Evolutionary conservation across 345 rosid genomes (phyloP).

Genomic region (Dimocarpus longan): DNA sequence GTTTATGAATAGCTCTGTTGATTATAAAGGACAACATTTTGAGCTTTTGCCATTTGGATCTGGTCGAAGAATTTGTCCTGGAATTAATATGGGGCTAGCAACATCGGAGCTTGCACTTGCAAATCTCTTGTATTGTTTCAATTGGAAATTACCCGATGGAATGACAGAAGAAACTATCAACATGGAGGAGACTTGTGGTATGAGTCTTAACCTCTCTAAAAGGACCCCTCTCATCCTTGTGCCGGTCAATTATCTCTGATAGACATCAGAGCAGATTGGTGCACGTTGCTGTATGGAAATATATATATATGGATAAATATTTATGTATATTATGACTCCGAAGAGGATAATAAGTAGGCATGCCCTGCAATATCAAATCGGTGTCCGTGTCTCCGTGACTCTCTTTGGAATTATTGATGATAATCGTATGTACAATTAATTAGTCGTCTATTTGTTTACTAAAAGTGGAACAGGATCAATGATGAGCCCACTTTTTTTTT

Average conservation of each 20-base stretch:
- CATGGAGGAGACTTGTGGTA: conserved; percentile 40
- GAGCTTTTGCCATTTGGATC: conserved; percentile 59
- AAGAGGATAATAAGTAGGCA: too few relatives aligned
- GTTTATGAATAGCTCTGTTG: conserved; percentile 39
- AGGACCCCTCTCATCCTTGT: conserved; percentile 36
- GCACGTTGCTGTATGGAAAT: too few relatives aligned
- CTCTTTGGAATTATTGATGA: too few relatives aligned
- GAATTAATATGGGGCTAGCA: conserved; percentile 34
- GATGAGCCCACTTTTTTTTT: too few relatives aligned
- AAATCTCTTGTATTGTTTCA: conserved; percentile 41
- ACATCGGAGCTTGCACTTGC: conserved; percentile 38
- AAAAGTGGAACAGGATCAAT: too few relatives aligned
- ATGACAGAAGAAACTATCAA: conserved; percentile 28
- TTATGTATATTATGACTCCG: too few relatives aligned
- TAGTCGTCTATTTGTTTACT: too few relatives aligned
- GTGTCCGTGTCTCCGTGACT: too few relatives aligned
- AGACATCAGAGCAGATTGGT: not conserved
- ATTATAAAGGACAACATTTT: conserved; percentile 50
- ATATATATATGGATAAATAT: too few relatives aligned
- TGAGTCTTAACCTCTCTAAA: conserved; percentile 17
- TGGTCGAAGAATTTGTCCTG: conserved; percentile 63
- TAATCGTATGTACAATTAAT: too few relatives aligned
- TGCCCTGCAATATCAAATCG: too few relatives aligned
- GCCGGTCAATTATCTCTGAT: conserved; percentile 22
- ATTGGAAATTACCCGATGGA: conserved; percentile 46